Conservation (phyloP, 768 basidiomycete species). For the Auriscalpium vulgare region DNA sequence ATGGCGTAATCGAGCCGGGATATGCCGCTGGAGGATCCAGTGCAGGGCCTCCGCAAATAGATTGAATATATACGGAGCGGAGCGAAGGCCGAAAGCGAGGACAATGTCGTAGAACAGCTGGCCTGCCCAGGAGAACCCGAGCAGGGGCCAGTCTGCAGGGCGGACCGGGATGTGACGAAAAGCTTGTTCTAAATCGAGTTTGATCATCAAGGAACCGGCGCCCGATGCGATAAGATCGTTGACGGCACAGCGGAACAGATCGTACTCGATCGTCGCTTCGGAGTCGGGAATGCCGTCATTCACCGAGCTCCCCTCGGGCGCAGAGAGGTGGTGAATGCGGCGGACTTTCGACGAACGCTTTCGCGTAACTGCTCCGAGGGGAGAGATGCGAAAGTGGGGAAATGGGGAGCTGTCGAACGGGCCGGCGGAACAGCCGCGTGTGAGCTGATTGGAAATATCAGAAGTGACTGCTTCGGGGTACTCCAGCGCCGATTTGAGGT, state of each 20-base stretch:
- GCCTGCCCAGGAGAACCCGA: slow-evolving; percentile 26
- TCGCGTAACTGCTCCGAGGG: slow-evolving; percentile 15
- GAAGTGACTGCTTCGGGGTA: slow-evolving; percentile 6
- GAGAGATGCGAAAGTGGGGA: slow-evolving; percentile 15
- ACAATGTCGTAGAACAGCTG: slow-evolving; percentile 24
- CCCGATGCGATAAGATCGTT: slow-evolving; percentile 19
- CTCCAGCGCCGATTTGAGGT: slow-evolving; percentile 12
- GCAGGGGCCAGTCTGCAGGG: slow-evolving; percentile 23
- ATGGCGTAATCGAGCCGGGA: slow-evolving; percentile 24
- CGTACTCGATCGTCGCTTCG: slow-evolving; percentile 24
- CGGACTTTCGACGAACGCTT: slow-evolving; percentile 13
- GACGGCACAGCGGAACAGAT: slow-evolving; percentile 17
- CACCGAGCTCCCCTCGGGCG: slow-evolving; percentile 14
- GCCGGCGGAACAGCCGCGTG: slow-evolving; percentile 9
- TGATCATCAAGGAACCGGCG: slow-evolving; percentile 23
- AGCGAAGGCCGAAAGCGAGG: slow-evolving; percentile 25
- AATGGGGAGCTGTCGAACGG: slow-evolving; percentile 15
- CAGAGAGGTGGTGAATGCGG: slow-evolving; percentile 16
- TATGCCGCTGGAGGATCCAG: slow-evolving; percentile 30
- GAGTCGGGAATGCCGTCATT: slow-evolving; percentile 22
- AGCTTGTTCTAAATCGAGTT: slow-evolving; percentile 30
- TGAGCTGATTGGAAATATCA: slow-evolving; percentile 9
- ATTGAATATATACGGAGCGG: slow-evolving; percentile 33
- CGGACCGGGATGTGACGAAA: slow-evolving; percentile 30
- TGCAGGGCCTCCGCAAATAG: slow-evolving; percentile 32